Percentiles rank a stretch among this genome's conserved stretches.
Conservation (phyloP, 805 yeast genomes). For the Candida peoriensis region DNA sequence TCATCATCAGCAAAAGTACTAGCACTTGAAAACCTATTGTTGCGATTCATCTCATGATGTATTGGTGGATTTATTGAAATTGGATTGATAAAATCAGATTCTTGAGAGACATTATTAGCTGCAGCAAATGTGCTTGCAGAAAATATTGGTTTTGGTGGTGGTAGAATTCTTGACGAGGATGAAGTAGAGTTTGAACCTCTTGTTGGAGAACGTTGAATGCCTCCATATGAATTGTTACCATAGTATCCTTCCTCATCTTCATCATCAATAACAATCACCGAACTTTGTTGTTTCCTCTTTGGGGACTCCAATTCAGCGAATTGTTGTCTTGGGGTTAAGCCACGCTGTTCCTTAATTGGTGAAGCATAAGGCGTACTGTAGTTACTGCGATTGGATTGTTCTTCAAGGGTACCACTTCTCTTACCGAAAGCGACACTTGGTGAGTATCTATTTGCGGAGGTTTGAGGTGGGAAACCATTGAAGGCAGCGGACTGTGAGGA, state of each 20-base stretch:
- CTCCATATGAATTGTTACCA: constrained; percentile 7
- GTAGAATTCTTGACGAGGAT: constrained; percentile 41
- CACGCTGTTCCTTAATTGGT: constrained; percentile 28
- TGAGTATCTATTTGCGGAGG: constrained; percentile 29
- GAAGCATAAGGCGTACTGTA: constrained; percentile 27
- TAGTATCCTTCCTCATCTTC: constrained; percentile 22
- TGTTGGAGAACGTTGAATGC: constrained; percentile 34
- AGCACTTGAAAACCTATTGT: constrained; percentile 29
- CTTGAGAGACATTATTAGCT: constrained; percentile 31
- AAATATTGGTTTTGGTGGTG: constrained; percentile 63
- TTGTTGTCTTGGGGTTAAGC: constrained; percentile 54
- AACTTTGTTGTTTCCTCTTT: constrained; percentile 45
- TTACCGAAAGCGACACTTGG: constrained; percentile 39
- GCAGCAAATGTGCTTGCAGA: constrained; percentile 60
- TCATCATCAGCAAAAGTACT: constrained; percentile 18
- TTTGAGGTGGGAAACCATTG: constrained; percentile 15
- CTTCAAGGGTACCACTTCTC: constrained; percentile 21
- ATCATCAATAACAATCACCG: constrained; percentile 43
- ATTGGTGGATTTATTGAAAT: background rate
- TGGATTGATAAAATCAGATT: too few species aligned
- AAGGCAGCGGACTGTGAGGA: constrained; percentile 6
- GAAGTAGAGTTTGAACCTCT: constrained; percentile 24
- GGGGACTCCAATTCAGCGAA: constrained; percentile 73
- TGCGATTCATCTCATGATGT: background rate
- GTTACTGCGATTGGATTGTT: constrained; percentile 11